phyloP scores from a whole-genome alignment of 2,329 filamentous ascomycete species.

The Alternaria longipes region DNA sequence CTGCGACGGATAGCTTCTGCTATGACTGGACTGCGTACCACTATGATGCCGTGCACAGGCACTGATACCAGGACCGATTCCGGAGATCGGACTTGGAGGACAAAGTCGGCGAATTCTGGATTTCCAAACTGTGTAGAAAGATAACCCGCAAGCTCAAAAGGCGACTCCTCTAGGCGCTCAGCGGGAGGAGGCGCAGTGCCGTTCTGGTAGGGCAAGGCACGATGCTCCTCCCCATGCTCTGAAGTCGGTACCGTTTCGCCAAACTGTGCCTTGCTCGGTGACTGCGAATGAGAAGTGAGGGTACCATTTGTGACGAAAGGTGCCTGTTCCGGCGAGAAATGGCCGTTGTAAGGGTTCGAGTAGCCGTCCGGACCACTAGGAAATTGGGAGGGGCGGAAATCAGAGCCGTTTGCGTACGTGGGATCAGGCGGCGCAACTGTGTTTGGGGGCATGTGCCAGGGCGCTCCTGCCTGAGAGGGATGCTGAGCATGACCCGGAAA shows the following conservation, averaged over 20 bases:
- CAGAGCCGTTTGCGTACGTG: constrained; percentile 35
- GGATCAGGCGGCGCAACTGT: constrained; percentile 38
- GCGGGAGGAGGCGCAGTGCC: constrained; percentile 19
- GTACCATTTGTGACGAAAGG: constrained; percentile 36
- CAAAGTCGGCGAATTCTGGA: constrained; percentile 49
- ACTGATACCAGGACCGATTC: constrained; percentile 40
- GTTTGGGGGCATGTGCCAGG: constrained; percentile 44
- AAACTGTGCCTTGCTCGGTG: constrained; percentile 44
- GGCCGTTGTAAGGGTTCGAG: constrained; percentile 29
- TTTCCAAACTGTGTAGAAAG: constrained; percentile 47
- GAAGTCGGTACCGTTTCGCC: constrained; percentile 31
- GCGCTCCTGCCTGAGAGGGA: constrained; percentile 44
- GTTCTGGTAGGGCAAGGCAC: constrained; percentile 30
- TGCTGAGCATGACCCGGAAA: constrained; percentile 47
- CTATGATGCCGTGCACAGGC: constrained; percentile 49
- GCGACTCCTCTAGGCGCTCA: constrained; percentile 35
- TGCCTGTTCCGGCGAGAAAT: constrained; percentile 29
- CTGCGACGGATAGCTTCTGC: constrained; percentile 40
- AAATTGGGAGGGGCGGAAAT: constrained; percentile 34
- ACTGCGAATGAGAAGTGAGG: constrained; percentile 44
- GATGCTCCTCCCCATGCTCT: constrained; percentile 34
- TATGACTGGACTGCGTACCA: constrained; percentile 47
- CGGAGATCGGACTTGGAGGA: constrained; percentile 47
- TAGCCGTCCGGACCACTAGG: constrained; percentile 25
- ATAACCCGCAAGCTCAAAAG: constrained; percentile 46